phyloP scores from a whole-genome alignment of 2,329 filamentous ascomycete species.

The Bertia moriformis region DNA sequence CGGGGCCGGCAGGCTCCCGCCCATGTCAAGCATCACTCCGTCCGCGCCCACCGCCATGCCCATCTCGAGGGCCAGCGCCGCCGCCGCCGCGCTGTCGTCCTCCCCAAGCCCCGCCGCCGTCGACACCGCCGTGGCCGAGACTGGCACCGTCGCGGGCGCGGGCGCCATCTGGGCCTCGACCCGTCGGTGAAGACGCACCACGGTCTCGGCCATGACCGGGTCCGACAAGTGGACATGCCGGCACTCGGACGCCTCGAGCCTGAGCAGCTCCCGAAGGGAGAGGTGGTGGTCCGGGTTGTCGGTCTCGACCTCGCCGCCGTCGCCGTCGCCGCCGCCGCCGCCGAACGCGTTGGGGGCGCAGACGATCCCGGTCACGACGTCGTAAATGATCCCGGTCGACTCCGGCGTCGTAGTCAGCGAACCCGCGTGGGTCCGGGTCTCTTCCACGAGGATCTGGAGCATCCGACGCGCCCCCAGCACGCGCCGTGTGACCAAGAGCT shows the following conservation, averaged over 20 bases:
- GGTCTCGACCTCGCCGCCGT: conserved; percentile 13
- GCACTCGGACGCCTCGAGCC: conserved; percentile 40
- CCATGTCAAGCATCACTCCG: conserved; percentile 21
- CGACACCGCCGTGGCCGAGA: conserved; percentile 17
- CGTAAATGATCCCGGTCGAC: conserved; percentile 54
- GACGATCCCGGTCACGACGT: conserved; percentile 54
- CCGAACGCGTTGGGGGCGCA: conserved; percentile 51
- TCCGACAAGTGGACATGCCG: conserved; percentile 41
- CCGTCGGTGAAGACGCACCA: conserved; percentile 45
- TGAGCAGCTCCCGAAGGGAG: conserved; percentile 45
- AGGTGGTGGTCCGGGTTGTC: conserved; percentile 25
- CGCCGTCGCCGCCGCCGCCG: conserved; percentile 25
- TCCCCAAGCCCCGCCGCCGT: conserved; percentile 16
- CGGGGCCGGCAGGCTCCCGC: conserved; percentile 18
- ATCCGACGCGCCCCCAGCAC: conserved; percentile 47
- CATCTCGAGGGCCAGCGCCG: conserved; percentile 22
- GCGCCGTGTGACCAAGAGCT: conserved; percentile 44
- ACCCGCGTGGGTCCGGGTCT: conserved; percentile 48
- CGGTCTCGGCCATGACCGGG: conserved; percentile 38
- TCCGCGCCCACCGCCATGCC: conserved; percentile 26
- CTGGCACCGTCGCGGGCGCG: conserved; percentile 15
- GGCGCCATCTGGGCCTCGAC: conserved; percentile 50
- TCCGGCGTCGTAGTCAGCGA: conserved; percentile 39
- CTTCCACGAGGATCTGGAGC: conserved; percentile 49
- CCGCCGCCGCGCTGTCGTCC: conserved; percentile 18